Evolutionary conservation across 768 basidiomycete species (phyloP), one percentile per base, ranked within the genome.

Genomic region (Rhodotorula diobovata): DNA sequence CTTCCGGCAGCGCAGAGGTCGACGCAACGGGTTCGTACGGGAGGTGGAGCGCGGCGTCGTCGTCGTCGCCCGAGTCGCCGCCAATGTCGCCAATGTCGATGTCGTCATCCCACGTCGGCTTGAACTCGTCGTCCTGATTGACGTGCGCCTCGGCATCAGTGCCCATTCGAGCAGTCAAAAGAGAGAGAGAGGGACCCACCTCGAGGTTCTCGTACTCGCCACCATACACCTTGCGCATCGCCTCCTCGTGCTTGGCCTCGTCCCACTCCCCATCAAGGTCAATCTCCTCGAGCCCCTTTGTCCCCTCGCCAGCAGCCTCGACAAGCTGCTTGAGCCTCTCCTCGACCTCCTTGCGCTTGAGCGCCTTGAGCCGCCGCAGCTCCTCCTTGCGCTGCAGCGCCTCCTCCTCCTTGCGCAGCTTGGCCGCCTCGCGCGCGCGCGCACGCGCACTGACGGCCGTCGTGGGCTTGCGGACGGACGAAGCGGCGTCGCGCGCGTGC

Each of bases 261-360:
- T 97, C 92, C 89, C 91, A 98, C 56, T 97, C 93, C 2, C 87
- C 91, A 20, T 98, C 93, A 12, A 99, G 81, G 76, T 95, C 91
- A 8, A 95, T 84, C 82, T 61, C 93, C n/a, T 60, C 59, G 54
- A 39, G 30, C 20, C 21, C 54, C 67, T 35, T 83, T 82, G 85
- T 70, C 11, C 79, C 80, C 76, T 84, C 81, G 3, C 90, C 93
- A 18, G 88, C 90, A 76, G 90, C 88, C 55, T 82, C 82, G 5
- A 87, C 85, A 53, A 95, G 86, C 74, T 83, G 82, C 79, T 91
- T 88, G 67, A 96, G 81, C 79, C 89, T 90, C 74, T 83, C 83
- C 76, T 85, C 85, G 53, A 93, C 81, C 76, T 96, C 93, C 71
- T 88, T 87, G 84, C 88, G 85, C 82, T 92, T 91, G n/a, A 97